Evolutionary conservation across 2,329 filamentous ascomycete genomes (phyloP).

Genomic region (Microcyclospora pomicola): DNA sequence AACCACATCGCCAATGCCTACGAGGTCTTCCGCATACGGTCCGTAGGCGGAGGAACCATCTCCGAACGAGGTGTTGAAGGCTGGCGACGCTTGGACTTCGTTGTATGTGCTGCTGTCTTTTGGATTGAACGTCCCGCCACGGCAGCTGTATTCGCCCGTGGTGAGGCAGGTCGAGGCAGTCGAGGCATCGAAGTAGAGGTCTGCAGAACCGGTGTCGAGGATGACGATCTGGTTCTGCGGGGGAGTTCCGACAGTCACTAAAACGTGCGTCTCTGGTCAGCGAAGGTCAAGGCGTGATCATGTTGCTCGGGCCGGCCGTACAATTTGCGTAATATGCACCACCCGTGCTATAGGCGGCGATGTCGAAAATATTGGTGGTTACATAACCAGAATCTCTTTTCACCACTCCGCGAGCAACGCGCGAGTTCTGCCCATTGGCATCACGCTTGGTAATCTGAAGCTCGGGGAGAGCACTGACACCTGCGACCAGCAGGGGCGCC

Average conservation of each 20-base stretch:
- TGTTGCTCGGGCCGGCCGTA: constrained; percentile 3
- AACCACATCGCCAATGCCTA: constrained; percentile 17
- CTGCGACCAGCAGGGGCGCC: constrained; percentile 7
- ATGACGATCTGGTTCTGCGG: constrained; percentile 20
- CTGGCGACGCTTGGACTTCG: constrained; percentile 10
- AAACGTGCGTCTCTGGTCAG: no score
- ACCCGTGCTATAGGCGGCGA: constrained; percentile 18
- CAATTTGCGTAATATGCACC: constrained; percentile 23
- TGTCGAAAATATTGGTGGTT: constrained; percentile 18
- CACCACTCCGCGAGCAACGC: constrained; percentile 5
- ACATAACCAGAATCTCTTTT: constrained; percentile 11
- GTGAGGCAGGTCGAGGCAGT: constrained; percentile 12
- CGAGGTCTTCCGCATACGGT: constrained; percentile 16
- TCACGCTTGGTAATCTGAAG: constrained; percentile 16
- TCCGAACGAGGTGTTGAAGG: constrained; percentile 19
- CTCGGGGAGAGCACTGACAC: constrained; percentile 12
- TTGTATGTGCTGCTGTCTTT: constrained; percentile 16
- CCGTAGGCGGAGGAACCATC: constrained; percentile 16
- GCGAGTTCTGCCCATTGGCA: constrained; percentile 9
- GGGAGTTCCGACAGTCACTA: constrained; percentile 21
- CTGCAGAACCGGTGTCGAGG: constrained; percentile 22
- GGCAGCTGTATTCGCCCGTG: constrained; percentile 11
- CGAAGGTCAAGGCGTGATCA: background rate
- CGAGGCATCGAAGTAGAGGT: constrained; percentile 20
- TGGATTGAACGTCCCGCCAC: constrained; percentile 18